A percentile compares a stretch with the other conserved stretches of the same genome.
phyloP scores from a whole-genome alignment of 176 grass and related monocot genomes.

The Neostapfia colusana region DNA sequence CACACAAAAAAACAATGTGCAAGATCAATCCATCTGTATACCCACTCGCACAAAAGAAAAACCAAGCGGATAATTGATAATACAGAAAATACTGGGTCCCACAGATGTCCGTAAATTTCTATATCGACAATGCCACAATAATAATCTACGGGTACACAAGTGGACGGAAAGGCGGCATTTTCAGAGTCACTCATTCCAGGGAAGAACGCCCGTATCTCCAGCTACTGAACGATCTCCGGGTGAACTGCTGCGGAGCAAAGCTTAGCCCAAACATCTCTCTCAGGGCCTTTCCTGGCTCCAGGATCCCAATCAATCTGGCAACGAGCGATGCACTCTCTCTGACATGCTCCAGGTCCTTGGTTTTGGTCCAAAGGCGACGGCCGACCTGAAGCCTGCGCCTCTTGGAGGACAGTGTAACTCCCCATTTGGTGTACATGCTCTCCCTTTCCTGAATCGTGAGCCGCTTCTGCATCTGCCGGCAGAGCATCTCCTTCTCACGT shows the following conservation, averaged over 20 bases:
- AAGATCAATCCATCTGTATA: not conserved
- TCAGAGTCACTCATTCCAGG: constrained; percentile 35
- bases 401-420: constrained; percentile 70
- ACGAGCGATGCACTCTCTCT: constrained; percentile 85
- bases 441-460: constrained; percentile 67
- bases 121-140: not conserved
- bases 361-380: constrained; percentile 70
- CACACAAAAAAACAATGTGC: not conserved
- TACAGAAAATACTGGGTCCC: not conserved
- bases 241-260: constrained; percentile 71
- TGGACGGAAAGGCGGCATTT: not conserved
- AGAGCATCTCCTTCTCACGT: constrained; percentile 85
- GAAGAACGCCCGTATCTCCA: constrained; percentile 71
- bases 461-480: constrained; percentile 79
- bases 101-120: not conserved
- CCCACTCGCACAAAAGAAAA: not conserved
- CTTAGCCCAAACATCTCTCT: constrained; percentile 98
- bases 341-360: constrained; percentile 74
- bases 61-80: not conserved
- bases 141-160: not conserved
- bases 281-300: constrained; percentile 74
- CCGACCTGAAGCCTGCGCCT: constrained; percentile 74
- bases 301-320: constrained; percentile 75
- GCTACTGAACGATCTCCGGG: constrained; percentile 51
- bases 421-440: constrained; percentile 91